phyloP scores from a whole-genome alignment of 2,329 filamentous ascomycete genomes.

The Lizonia empirigonia region DNA sequence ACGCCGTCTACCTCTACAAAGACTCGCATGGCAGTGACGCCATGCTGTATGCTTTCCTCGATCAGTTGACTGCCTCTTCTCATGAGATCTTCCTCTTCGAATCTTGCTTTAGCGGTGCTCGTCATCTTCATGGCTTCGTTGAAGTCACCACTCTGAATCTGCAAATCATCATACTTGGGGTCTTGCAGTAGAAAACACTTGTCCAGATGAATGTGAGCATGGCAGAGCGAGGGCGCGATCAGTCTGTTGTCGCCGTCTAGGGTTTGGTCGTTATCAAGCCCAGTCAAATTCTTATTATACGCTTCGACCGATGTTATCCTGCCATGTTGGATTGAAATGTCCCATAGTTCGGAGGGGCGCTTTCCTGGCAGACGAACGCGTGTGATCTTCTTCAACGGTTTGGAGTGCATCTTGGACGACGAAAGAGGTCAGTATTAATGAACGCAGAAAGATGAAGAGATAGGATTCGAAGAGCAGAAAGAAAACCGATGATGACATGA shows the following conservation, averaged over 20 bases:
- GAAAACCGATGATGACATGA: conserved; percentile 22
- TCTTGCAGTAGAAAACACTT: conserved; percentile 66
- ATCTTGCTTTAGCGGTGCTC: conserved; percentile 65
- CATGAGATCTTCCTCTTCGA: conserved; percentile 66
- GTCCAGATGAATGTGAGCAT: conserved; percentile 76
- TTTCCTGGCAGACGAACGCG: conserved; percentile 45
- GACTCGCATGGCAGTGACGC: conserved; percentile 71
- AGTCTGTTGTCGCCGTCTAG: conserved; percentile 52
- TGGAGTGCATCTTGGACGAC: background rate
- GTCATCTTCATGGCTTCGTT: conserved; percentile 67
- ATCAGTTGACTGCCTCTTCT: conserved; percentile 69
- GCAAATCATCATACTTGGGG: conserved; percentile 64
- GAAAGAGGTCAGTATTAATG: too few relatives aligned
- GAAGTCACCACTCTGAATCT: conserved; percentile 66
- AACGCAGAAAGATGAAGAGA: background rate
- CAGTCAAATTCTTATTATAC: conserved; percentile 24
- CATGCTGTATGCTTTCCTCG: conserved; percentile 66
- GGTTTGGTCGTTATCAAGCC: conserved; percentile 26
- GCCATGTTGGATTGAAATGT: conserved; percentile 44
- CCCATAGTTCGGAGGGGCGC: conserved; percentile 43
- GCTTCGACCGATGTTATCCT: conserved; percentile 41
- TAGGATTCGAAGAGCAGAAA: background rate
- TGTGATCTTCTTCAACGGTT: conserved; percentile 34
- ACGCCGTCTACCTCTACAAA: conserved; percentile 74
- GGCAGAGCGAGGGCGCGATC: conserved; percentile 65